A percentile compares a stretch with the other conserved stretches of the same genome.
Conservation (phyloP, 2,329 filamentous ascomycete species). For the Curvularia sp. region DNA sequence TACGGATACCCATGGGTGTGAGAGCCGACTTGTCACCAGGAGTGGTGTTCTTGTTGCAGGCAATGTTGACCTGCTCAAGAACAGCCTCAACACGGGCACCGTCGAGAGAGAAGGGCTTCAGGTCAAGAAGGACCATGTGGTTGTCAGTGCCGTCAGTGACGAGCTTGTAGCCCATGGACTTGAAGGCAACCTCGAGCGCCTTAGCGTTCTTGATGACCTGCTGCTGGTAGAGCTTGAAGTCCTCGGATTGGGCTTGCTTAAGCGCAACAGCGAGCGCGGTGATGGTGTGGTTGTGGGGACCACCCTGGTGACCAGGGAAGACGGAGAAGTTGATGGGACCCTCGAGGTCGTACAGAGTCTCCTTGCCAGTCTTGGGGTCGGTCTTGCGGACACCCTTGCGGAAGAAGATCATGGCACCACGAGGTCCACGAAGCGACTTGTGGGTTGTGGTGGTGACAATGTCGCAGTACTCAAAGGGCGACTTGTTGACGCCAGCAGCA, state of each 20-base stretch:
- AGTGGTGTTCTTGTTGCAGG: constrained; percentile 99
- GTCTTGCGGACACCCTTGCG: constrained; percentile 86
- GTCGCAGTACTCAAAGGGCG: constrained; percentile 88
- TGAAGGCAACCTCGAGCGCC: constrained; percentile 76
- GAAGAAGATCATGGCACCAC: constrained; percentile 98
- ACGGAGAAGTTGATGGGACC: constrained; percentile 98
- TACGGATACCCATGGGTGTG: constrained; percentile 88
- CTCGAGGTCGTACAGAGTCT: constrained; percentile 90
- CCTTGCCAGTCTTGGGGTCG: constrained; percentile 83
- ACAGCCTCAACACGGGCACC: constrained; percentile 95
- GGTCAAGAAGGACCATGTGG: constrained; percentile 94
- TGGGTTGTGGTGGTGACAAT: constrained; percentile 98
- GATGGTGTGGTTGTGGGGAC: constrained; percentile 99
- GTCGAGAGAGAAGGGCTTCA: constrained; percentile 85
- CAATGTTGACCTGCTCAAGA: constrained; percentile 97
- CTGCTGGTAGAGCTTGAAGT: constrained; percentile 94
- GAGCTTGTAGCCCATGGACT: constrained; percentile 80
- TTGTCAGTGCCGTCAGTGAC: constrained; percentile 96
- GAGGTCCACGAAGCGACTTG: constrained; percentile 93
- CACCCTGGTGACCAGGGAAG: constrained; percentile 98
- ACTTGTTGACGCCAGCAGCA: constrained; percentile 87
- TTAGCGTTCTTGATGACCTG: constrained; percentile 94
- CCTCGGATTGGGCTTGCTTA: constrained; percentile 87
- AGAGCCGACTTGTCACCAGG: constrained; percentile 94
- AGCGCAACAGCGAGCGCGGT: constrained; percentile 93